phyloP scores from a whole-genome alignment of 2,329 filamentous ascomycete genomes.

The Fusarium protoensiforme region DNA sequence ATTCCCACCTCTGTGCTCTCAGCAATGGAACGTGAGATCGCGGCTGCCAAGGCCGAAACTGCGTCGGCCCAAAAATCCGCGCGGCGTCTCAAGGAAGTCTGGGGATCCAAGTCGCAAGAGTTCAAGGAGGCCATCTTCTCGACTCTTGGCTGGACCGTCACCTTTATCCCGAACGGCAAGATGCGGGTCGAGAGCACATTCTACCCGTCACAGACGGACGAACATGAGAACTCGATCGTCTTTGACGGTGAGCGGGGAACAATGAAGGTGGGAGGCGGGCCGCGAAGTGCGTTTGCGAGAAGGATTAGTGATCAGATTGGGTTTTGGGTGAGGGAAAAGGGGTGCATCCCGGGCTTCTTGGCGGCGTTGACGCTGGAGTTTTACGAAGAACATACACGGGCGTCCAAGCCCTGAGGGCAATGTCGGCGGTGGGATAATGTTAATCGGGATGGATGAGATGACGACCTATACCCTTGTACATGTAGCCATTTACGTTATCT shows the following conservation, averaged over 20 bases:
- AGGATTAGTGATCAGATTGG: conserved; percentile 89
- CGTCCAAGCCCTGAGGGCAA: conserved; percentile 27
- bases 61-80: conserved; percentile 84
- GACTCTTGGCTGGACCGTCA: conserved; percentile 92
- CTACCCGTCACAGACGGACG: conserved; percentile 74
- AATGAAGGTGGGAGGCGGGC: conserved; percentile 97
- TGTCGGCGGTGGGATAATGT: not conserved
- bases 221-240: conserved; percentile 79
- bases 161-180: conserved; percentile 97
- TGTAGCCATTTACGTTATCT: conserved; percentile 16
- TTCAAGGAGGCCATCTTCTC: conserved; percentile 96
- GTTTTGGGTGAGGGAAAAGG: conserved; percentile 95
- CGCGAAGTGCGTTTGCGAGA: conserved; percentile 84
- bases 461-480: conserved; percentile 42
- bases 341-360: conserved; percentile 92
- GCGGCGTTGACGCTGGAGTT: conserved; percentile 93
- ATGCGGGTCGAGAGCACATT: conserved; percentile 91
- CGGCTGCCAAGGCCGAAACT: conserved; percentile 75
- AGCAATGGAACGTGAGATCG: conserved; percentile 79
- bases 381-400: conserved; percentile 73
- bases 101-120: conserved; percentile 88
- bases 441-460: conserved; percentile 32
- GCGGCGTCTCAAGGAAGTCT: conserved; percentile 90
- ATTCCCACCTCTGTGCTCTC: conserved; percentile 83
- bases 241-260: conserved; percentile 95